Percentiles rank a stretch among this genome's conserved stretches.
Evolutionary conservation across 202 grass and related monocot genomes (phyloP).

Genomic region (Sporobolus alterniflorus): DNA sequence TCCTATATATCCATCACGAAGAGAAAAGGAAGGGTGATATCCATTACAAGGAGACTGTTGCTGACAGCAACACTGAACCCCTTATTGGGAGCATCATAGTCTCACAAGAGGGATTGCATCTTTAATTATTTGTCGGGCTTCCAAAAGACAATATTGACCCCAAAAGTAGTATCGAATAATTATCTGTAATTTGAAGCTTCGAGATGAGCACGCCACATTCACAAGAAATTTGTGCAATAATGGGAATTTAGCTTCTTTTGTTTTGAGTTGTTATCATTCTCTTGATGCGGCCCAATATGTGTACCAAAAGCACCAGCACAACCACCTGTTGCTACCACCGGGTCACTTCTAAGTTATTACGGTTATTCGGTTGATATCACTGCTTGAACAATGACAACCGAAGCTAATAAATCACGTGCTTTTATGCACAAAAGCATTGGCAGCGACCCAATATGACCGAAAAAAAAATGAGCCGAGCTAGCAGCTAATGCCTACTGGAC

Average conservation of each 20-base stretch:
- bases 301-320: conserved; percentile 2
- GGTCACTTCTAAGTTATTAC: conserved; percentile 41
- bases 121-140: background rate
- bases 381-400: conserved; percentile 27
- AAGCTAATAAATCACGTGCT: conserved; percentile 50
- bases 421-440: conserved; percentile 28
- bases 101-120: background rate
- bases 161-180: background rate
- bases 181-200: background rate
- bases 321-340: conserved; percentile 30
- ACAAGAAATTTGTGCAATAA: background rate
- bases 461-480: conserved; percentile 28
- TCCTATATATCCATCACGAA: background rate
- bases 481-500: conserved; percentile 32
- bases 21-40: conserved; percentile 1
- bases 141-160: background rate
- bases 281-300: background rate
- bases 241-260: background rate
- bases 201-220: background rate
- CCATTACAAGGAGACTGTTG: background rate
- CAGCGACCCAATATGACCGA: too few species aligned
- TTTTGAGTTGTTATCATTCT: background rate
- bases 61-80: background rate
- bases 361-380: conserved; percentile 46
- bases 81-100: background rate